Evolutionary conservation across 2,329 filamentous ascomycete species (phyloP).

Genomic region (Furcasterigmium furcatum): DNA sequence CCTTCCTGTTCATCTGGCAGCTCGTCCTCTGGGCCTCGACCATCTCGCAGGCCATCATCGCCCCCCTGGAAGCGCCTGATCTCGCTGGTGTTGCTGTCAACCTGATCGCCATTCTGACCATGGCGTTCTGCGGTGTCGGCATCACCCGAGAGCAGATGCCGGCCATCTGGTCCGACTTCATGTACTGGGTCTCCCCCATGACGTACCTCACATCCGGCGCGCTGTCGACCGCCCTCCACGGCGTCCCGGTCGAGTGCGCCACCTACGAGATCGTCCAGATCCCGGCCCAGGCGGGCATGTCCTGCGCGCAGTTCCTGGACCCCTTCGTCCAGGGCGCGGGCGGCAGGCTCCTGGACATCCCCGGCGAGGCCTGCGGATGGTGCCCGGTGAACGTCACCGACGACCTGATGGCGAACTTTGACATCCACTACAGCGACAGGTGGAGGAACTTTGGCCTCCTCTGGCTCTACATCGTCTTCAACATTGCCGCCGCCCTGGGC

Average conservation of each 20-base stretch:
- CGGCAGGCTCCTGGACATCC: slow-evolving; percentile 9
- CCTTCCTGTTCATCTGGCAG: slow-evolving; percentile 14
- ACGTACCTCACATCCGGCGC: slow-evolving; percentile 24
- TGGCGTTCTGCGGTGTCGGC: slow-evolving; percentile 14
- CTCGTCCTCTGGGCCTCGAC: slow-evolving; percentile 14
- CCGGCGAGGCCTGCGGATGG: slow-evolving; percentile 41
- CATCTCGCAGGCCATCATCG: slow-evolving; percentile 13
- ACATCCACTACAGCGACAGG: slow-evolving; percentile 42
- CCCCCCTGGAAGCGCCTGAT: slow-evolving; percentile 10
- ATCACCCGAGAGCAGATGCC: slow-evolving; percentile 9
- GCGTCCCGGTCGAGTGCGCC: slow-evolving; percentile 9
- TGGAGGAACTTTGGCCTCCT: slow-evolving; percentile 56
- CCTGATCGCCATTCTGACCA: slow-evolving; percentile 11
- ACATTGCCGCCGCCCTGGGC: slow-evolving; percentile 40
- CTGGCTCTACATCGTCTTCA: slow-evolving; percentile 49
- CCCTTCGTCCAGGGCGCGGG: slow-evolving; percentile 7
- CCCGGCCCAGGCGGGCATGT: slow-evolving; percentile 7
- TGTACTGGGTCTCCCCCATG: slow-evolving; percentile 17
- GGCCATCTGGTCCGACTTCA: slow-evolving; percentile 14
- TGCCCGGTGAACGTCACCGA: slow-evolving; percentile 33
- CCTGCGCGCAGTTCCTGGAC: slow-evolving; percentile 11
- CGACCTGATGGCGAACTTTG: slow-evolving; percentile 30
- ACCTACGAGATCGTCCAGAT: slow-evolving; percentile 12
- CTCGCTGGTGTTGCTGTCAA: slow-evolving; percentile 8
- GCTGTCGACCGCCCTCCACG: slow-evolving; percentile 19